These are phyloP conservation scores for Ambrosia hybrid DNA, from an alignment of 140 eudicot species.

Conservation along the genomic window DNA sequence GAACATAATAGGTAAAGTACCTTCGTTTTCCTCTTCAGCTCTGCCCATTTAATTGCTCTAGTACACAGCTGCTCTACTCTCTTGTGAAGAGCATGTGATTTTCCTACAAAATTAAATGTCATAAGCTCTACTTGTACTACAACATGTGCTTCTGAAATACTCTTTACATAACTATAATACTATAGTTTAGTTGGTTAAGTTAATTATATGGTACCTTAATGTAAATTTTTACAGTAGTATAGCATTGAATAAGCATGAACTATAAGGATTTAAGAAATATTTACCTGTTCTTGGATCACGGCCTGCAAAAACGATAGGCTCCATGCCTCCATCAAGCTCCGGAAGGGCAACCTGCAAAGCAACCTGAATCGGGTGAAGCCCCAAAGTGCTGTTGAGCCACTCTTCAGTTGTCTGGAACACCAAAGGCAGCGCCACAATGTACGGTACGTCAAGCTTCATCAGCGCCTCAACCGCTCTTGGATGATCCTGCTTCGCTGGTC, in stretches of 20 bases:
- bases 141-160: constrained; percentile 15
- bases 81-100: constrained; percentile 99
- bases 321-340: constrained; percentile 99
- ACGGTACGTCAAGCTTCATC: constrained; percentile 97
- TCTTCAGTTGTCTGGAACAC: constrained; percentile 99
- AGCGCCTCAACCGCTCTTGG: constrained; percentile 89
- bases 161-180: background rate
- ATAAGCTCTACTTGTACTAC: constrained; percentile 16
- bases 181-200: no score
- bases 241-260: background rate
- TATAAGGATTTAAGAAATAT: background rate
- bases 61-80: constrained; percentile 99
- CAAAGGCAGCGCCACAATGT: constrained; percentile 86
- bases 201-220: background rate
- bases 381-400: constrained; percentile 99
- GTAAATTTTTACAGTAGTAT: background rate
- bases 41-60: constrained; percentile 92
- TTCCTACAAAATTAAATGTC: constrained; percentile 49
- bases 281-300: constrained; percentile 98
- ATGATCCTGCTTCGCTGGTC: constrained; percentile 99
- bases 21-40: constrained; percentile 83
- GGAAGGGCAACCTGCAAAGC: constrained; percentile 99
- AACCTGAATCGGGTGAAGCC: constrained; percentile 97
- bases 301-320: constrained; percentile 91
- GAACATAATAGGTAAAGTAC: constrained; percentile 34